Percentiles rank a stretch among this genome's conserved stretches.
Evolutionary conservation across 495 filamentous ascomycete species (phyloP).

Genomic region (Hyaloscypha finlandica): DNA sequence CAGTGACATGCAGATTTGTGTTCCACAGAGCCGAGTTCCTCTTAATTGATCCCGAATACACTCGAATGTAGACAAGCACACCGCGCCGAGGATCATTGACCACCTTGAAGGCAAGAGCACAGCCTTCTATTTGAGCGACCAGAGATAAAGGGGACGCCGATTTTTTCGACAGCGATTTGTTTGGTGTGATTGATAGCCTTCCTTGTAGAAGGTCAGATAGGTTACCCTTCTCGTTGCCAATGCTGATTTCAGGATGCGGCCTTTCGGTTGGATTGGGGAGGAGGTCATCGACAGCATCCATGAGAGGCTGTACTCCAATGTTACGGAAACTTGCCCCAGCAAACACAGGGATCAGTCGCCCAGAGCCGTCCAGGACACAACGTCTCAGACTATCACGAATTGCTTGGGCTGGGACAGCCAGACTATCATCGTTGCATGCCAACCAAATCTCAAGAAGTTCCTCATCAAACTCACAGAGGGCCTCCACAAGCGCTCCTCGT

Average conservation of each 20-base stretch:
- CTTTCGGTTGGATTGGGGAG: constrained; percentile 81
- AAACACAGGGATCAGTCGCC: constrained; percentile 80
- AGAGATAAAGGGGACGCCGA: constrained; percentile 30
- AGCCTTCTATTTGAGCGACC: constrained; percentile 62
- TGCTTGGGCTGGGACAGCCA: constrained; percentile 60
- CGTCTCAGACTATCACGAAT: constrained; percentile 76
- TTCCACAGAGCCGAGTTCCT: constrained; percentile 80
- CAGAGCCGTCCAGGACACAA: constrained; percentile 62
- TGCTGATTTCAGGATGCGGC: constrained; percentile 74
- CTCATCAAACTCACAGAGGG: constrained; percentile 86
- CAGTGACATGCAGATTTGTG: constrained; percentile 78
- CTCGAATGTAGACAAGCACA: constrained; percentile 87
- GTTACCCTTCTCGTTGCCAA: constrained; percentile 57
- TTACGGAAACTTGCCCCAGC: constrained; percentile 92
- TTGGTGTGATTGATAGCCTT: constrained; percentile 43
- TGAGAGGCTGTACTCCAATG: constrained; percentile 89
- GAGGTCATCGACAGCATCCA: constrained; percentile 85
- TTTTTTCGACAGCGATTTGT: constrained; percentile 31
- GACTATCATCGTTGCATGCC: constrained; percentile 69
- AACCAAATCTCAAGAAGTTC: constrained; percentile 81
- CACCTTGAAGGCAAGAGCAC: constrained; percentile 95
- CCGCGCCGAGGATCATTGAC: constrained; percentile 85
- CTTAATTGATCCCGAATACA: constrained; percentile 82
- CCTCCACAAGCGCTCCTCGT: constrained; percentile 75
- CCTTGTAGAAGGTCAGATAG: constrained; percentile 43